phyloP scores from a whole-genome alignment of 768 basidiomycete species.

The Neoboletus magnificus region DNA sequence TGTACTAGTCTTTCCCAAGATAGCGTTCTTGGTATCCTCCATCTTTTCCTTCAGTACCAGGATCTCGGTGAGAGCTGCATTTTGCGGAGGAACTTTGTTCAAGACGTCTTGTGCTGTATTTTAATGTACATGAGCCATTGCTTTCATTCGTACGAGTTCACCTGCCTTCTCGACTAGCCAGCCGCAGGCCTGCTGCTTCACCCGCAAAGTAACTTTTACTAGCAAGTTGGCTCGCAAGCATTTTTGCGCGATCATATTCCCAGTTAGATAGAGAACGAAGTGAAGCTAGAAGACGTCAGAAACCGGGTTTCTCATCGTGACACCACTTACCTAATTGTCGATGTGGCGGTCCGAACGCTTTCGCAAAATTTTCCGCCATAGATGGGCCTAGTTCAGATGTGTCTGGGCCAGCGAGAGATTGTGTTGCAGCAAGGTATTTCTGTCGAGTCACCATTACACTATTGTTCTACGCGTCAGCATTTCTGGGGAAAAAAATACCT shows the following conservation, averaged over 20 bases:
- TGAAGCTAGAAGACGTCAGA: slow-evolving; percentile 41
- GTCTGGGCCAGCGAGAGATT: slow-evolving; percentile 64
- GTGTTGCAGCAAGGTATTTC: slow-evolving; percentile 85
- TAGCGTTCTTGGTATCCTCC: slow-evolving; percentile 59
- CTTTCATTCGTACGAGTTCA: background rate
- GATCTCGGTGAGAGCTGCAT: slow-evolving; percentile 60
- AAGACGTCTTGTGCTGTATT: slow-evolving; percentile 52
- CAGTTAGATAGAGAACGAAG: slow-evolving; percentile 54
- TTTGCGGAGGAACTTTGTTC: slow-evolving; percentile 58
- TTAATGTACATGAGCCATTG: background rate
- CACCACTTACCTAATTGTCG: slow-evolving; percentile 65
- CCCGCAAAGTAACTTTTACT: slow-evolving; percentile 89
- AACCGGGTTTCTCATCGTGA: background rate
- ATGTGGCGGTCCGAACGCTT: slow-evolving; percentile 72
- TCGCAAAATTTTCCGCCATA: slow-evolving; percentile 82
- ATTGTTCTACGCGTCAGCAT: background rate
- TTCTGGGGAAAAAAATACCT: slow-evolving; percentile 47
- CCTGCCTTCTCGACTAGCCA: slow-evolving; percentile 65
- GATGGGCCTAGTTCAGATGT: slow-evolving; percentile 89
- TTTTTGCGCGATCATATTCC: slow-evolving; percentile 79
- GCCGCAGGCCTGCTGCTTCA: slow-evolving; percentile 76
- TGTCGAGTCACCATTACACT: slow-evolving; percentile 30
- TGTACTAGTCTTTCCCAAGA: slow-evolving; percentile 67
- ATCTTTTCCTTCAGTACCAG: slow-evolving; percentile 65
- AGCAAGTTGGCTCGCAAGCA: slow-evolving; percentile 80